Percentiles rank a stretch among this genome's conserved stretches.
Evolutionary conservation across 163 green algal species (phyloP).

Genomic region (Volvox carteri): DNA sequence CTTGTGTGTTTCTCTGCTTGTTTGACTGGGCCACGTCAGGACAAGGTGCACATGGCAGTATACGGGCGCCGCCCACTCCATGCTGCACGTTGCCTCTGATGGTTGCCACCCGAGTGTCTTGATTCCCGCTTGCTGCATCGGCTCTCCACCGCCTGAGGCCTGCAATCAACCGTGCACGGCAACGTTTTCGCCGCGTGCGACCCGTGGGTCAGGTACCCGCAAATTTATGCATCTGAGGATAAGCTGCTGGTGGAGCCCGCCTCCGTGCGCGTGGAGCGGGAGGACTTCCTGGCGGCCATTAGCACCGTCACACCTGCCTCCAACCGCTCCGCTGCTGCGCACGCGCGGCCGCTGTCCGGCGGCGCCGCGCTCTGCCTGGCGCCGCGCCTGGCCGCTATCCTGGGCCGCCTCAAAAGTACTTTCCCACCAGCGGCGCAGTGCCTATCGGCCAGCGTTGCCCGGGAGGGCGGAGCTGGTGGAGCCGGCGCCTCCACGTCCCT

Average conservation of each 20-base stretch:
- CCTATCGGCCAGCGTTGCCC: constrained; percentile 61
- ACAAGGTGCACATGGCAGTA: too few relatives aligned
- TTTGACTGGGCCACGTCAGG: too few relatives aligned
- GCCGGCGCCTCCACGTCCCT: background rate
- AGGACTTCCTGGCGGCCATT: constrained; percentile 89
- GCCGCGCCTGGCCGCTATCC: constrained; percentile 34
- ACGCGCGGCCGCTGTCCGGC: constrained; percentile 82
- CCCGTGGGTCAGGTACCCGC: constrained; percentile 80
- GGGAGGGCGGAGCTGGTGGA: background rate
- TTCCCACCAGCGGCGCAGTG: constrained; percentile 79
- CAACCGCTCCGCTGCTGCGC: constrained; percentile 77
- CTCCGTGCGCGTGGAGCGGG: constrained; percentile 73
- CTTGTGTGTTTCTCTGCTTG: too few relatives aligned
- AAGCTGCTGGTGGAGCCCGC: constrained; percentile 86
- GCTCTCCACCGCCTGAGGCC: too few relatives aligned
- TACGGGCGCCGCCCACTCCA: too few relatives aligned
- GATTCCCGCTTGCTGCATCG: too few relatives aligned
- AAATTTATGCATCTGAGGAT: constrained; percentile 90
- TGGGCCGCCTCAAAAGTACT: constrained; percentile 50
- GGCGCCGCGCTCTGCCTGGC: constrained; percentile 73
- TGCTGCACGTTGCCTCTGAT: too few relatives aligned
- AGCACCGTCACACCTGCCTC: constrained; percentile 88
- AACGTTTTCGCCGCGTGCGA: too few relatives aligned
- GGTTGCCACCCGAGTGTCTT: too few relatives aligned
- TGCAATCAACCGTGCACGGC: too few relatives aligned